Conservation (phyloP, 1,139 yeast genomes). For the Diutina scorzettiae region DNA sequence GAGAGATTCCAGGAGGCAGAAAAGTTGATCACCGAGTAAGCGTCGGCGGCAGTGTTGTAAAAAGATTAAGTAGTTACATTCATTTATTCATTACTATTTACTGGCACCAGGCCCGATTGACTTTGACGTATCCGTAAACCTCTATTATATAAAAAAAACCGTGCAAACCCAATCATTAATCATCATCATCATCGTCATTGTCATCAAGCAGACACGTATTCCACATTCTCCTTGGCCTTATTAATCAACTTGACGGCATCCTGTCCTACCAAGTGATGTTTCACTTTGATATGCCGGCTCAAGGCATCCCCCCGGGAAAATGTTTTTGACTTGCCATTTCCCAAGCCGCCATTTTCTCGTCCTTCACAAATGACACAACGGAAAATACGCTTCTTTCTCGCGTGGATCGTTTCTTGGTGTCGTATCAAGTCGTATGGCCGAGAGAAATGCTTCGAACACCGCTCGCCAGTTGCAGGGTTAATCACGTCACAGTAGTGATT, state of each 20-base stretch:
- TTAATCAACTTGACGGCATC: slow-evolving; percentile 51
- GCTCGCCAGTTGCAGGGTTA: slow-evolving; percentile 28
- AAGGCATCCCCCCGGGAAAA: slow-evolving; percentile 40
- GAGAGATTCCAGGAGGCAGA: slow-evolving; percentile 13
- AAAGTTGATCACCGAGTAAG: no score
- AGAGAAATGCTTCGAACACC: slow-evolving; percentile 35
- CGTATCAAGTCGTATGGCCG: slow-evolving; percentile 38
- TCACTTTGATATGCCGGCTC: slow-evolving; percentile 36
- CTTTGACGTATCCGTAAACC: no score
- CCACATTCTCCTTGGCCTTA: slow-evolving; percentile 68
- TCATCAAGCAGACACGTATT: slow-evolving; percentile 28
- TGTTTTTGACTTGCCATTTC: slow-evolving; percentile 46
- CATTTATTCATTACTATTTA: no score
- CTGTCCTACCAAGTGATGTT: slow-evolving; percentile 34
- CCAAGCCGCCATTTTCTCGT: slow-evolving; percentile 36
- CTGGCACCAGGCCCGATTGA: no score
- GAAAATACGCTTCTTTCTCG: slow-evolving; percentile 35
- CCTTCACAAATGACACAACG: slow-evolving; percentile 42
- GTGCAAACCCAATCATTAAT: background rate
- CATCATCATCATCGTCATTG: background rate
- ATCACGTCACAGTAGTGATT: slow-evolving; percentile 38
- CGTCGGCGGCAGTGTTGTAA: no score
- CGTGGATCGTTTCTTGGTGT: slow-evolving; percentile 40
- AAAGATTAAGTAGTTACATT: no score
- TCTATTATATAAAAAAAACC: background rate